Conservation (phyloP, 2,329 filamentous ascomycete species). For the Colletotrichum tofieldiae region DNA sequence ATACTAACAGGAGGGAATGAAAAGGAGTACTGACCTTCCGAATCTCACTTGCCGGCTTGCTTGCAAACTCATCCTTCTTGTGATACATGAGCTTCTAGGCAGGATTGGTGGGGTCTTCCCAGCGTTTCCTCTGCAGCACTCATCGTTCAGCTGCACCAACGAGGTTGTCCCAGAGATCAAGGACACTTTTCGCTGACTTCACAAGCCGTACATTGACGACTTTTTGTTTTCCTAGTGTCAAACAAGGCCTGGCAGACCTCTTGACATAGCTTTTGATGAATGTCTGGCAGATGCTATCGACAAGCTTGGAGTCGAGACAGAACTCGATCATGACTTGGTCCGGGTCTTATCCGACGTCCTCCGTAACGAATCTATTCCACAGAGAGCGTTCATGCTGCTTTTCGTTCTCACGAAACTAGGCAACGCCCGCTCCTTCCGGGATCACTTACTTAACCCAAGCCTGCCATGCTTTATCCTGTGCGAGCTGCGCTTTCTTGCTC, state of each 20-base stretch:
- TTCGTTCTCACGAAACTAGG: neutral
- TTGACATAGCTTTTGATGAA: conserved; percentile 6
- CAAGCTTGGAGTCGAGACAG: conserved; percentile 2
- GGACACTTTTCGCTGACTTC: conserved; percentile 13
- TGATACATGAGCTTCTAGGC: conserved; percentile 19
- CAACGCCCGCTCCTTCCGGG: neutral
- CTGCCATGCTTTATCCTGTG: conserved; percentile 1
- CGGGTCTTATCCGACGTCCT: conserved; percentile 5
- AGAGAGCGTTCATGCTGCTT: neutral
- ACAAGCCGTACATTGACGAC: conserved; percentile 1
- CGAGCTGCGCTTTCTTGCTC: conserved; percentile 1
- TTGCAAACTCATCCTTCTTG: conserved; percentile 13
- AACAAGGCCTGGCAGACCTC: conserved; percentile 15
- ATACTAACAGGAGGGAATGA: neutral
- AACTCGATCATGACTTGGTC: conserved; percentile 1
- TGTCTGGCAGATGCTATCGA: conserved; percentile 3
- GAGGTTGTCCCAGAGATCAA: conserved; percentile 17
- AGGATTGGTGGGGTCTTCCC: conserved; percentile 11
- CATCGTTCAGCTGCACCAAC: conserved; percentile 1
- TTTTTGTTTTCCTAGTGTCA: conserved; percentile 13
- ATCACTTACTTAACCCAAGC: conserved; percentile 5
- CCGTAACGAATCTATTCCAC: neutral
- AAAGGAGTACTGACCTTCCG: conserved; percentile 6
- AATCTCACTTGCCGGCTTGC: conserved; percentile 4
- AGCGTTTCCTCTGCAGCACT: conserved; percentile 6